Conservation (phyloP, 352 stramenopile genomes). For the Pseudoperonospora humuli region DNA sequence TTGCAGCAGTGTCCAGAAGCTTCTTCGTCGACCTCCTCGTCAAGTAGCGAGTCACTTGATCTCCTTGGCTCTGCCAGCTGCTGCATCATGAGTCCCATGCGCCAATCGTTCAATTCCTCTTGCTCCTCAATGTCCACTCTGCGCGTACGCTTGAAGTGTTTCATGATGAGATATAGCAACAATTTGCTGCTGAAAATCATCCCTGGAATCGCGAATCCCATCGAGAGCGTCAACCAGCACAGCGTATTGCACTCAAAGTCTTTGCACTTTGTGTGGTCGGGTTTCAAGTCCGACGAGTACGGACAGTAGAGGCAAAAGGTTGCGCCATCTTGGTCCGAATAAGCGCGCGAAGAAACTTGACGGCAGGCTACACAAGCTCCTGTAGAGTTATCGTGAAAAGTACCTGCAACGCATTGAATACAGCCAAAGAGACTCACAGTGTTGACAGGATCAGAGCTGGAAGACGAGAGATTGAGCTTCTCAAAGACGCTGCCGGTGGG, state of each 20-base stretch:
- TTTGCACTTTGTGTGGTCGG: conserved; percentile 28
- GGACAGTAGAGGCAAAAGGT: conserved; percentile 50
- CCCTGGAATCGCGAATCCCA: conserved; percentile 39
- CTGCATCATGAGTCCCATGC: conserved; percentile 55
- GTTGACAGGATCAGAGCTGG: conserved; percentile 2
- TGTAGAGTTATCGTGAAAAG: conserved; percentile 44
- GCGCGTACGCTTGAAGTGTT: conserved; percentile 29
- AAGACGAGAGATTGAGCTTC: conserved; percentile 19
- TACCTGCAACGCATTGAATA: conserved; percentile 52
- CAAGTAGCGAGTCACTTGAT: conserved; percentile 20
- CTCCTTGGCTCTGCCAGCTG: conserved; percentile 33
- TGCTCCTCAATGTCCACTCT: conserved; percentile 46
- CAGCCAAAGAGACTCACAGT: conserved; percentile 36
- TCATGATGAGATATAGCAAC: conserved; percentile 34
- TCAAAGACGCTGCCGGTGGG: conserved; percentile 52
- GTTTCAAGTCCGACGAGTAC: conserved; percentile 46
- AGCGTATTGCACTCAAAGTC: conserved; percentile 44
- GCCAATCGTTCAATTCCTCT: conserved; percentile 61
- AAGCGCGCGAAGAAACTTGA: conserved; percentile 40
- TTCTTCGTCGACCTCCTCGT: conserved; percentile 23
- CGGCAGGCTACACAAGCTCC: conserved; percentile 34
- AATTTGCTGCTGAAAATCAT: conserved; percentile 52
- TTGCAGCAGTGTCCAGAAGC: conserved; percentile 17
- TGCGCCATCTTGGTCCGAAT: conserved; percentile 43
- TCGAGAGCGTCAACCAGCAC: conserved; percentile 57